Evolutionary conservation across 148 eudicot genomes (phyloP), one percentile per base, ranked within the genome.

Genomic region (Chenopodium suecicum): DNA sequence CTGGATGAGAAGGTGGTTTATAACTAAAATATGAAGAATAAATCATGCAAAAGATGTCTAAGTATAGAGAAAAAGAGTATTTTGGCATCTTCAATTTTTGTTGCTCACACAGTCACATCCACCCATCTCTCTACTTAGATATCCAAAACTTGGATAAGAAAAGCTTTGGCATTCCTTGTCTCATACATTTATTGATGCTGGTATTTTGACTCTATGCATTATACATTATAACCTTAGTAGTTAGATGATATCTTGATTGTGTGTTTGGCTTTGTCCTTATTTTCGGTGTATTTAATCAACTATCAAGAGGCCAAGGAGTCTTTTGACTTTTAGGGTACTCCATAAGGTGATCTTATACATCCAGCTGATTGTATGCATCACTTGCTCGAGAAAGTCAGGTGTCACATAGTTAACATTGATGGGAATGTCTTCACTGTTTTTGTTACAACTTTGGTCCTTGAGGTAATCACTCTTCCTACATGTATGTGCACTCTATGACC

Each of bases 311-410:
- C 84, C 19, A 80, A 79, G 54, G 70, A 79, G 13, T 84, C 85
- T 29, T 87, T 87, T 76, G 80, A 80, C 66, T 84, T 84, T 67
- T 87, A 85, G 85, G 89, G 81, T 60, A 79, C 89, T 32, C 85
- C 89, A 25, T 85, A 84, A 67, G 89, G 89, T 8, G 85, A 84
- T 77, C 73, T 71, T 31, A 75, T 84, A 58, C 89, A 87, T 77
- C 89, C 85, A 47, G 89, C 85, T 50, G 89, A 87, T 67, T 84
- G 86, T 74, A 87, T 87, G 86, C 87, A 87, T 78, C 83, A 87
- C 20, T 77, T 87, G 23, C 87, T 87, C 34, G 89, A 87, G 85
- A 75, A 84, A 82, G 89, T 87, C 73, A 79, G 87, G 66, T 83
- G 77, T 66, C 89, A 87, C 69, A 82, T 66, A 72, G 89, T 87